Conservation (phyloP, 2,329 filamentous ascomycete species). For the Remersonia thermophila region DNA sequence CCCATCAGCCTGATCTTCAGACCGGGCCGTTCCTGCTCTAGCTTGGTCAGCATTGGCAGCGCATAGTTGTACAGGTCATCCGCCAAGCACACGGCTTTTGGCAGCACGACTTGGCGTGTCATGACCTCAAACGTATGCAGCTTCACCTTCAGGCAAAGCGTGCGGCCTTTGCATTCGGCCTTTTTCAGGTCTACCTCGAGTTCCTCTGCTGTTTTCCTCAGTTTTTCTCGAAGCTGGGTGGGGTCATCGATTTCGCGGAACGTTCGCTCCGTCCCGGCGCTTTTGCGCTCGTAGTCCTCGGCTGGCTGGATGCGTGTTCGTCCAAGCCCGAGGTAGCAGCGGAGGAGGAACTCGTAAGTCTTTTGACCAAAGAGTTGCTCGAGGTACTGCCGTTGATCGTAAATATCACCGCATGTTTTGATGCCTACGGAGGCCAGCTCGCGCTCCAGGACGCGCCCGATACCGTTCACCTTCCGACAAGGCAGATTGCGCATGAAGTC, state of each 20-base stretch:
- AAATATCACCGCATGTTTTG: conserved; percentile 81
- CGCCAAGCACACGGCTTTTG: conserved; percentile 57
- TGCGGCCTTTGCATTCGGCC: conserved; percentile 79
- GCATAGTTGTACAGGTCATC: conserved; percentile 76
- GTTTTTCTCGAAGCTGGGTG: conserved; percentile 57
- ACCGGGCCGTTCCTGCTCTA: conserved; percentile 70
- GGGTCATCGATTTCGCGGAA: conserved; percentile 69
- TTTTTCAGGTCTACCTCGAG: conserved; percentile 73
- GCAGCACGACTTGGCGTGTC: conserved; percentile 66
- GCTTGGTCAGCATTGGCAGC: conserved; percentile 69
- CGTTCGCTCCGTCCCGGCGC: conserved; percentile 85
- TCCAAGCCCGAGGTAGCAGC: conserved; percentile 75
- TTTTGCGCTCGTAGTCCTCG: conserved; percentile 78
- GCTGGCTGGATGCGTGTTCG: conserved; percentile 74
- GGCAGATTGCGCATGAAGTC: conserved; percentile 74
- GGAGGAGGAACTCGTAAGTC: conserved; percentile 72
- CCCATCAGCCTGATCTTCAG: conserved; percentile 81
- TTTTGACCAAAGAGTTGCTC: conserved; percentile 81
- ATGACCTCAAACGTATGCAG: conserved; percentile 87
- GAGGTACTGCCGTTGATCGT: conserved; percentile 59
- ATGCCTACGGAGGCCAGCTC: conserved; percentile 81
- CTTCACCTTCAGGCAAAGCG: conserved; percentile 84
- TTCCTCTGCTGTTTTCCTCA: conserved; percentile 71
- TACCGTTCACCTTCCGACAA: conserved; percentile 83
- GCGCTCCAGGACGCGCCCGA: conserved; percentile 87